Evolutionary conservation across 2,329 filamentous ascomycete species (phyloP).

Genomic region (Monilinia aucupariae): DNA sequence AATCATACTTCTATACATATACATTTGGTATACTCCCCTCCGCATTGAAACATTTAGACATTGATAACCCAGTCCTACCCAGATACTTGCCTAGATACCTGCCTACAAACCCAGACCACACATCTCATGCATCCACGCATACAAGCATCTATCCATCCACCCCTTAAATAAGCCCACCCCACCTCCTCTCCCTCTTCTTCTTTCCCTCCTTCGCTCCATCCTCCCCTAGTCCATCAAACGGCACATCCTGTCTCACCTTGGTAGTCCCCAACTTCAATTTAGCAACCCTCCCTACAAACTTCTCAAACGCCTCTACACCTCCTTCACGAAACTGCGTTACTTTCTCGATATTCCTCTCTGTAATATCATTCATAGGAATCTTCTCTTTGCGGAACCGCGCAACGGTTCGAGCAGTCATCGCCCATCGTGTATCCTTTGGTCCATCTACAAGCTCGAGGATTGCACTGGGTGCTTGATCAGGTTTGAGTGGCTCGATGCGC

Average conservation of each 20-base stretch:
- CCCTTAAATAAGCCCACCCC: slow-evolving; percentile 14
- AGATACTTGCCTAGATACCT: neutral
- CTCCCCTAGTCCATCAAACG: slow-evolving; percentile 13
- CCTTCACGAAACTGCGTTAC: slow-evolving; percentile 68
- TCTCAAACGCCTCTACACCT: slow-evolving; percentile 63
- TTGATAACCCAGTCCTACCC: slow-evolving; percentile 13
- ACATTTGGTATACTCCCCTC: slow-evolving; percentile 14
- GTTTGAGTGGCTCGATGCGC: slow-evolving; percentile 80
- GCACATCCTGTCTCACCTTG: slow-evolving; percentile 32
- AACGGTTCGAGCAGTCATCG: slow-evolving; percentile 82
- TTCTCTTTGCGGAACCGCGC: slow-evolving; percentile 56
- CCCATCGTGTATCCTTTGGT: slow-evolving; percentile 88
- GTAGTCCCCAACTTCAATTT: slow-evolving; percentile 35
- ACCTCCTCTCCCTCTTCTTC: slow-evolving; percentile 14
- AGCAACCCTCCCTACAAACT: slow-evolving; percentile 48
- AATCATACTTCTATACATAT: slow-evolving; percentile 14
- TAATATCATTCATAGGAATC: slow-evolving; percentile 62
- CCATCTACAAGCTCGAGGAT: slow-evolving; percentile 95
- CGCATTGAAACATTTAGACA: slow-evolving; percentile 15
- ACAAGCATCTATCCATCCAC: neutral
- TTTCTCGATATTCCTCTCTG: slow-evolving; percentile 73
- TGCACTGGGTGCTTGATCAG: slow-evolving; percentile 81
- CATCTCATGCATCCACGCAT: slow-evolving; percentile 4
- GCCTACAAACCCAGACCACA: neutral
- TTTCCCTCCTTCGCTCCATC: slow-evolving; percentile 5